Evolutionary conservation across 805 yeast species (phyloP), one percentile per base, ranked within the genome.

Genomic region (Zygoascus flipseniorum): DNA sequence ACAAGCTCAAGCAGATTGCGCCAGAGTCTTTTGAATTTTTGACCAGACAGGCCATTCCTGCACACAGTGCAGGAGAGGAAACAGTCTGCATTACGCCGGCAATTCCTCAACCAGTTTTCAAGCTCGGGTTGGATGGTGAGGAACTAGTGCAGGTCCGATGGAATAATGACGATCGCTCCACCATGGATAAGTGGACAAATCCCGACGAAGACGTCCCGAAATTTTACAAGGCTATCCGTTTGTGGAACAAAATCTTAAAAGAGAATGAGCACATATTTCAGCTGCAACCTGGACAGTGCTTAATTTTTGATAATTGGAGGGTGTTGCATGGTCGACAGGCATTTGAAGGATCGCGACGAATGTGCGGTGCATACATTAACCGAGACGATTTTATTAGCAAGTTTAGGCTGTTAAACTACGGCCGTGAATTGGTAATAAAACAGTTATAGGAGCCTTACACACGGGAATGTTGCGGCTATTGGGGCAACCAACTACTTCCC

Each of bases 61-160:
- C 86, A 20, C 89, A 83, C 62, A 78, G 84, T n/a, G 84, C 87
- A 6, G 89, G 89, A 23, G 88, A 83, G 61, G 82, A 76, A 45
- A 72, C 69, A 60, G 83, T 76, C 13, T 76, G 84, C 59, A 79
- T 82, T 48, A 82, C 77, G 60, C 83, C 86, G 2, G 77, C 75
- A 46, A 63, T 70, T 19, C 72, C 81, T 2, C 78, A 75, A 60
- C 86, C 87, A 5, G 73, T 83, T 2, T 76, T 84, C 65, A 60
- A 59, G 8, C 79, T 78, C 58, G 63, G 65, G 8, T 53, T 55
- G 11, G 60, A 73, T 2, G 83, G 82, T 1, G 16, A 35, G 16
- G 71, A 80, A 31, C 70, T 83, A 57, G 65, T 78, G 31, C 88
- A 83, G 65, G 77, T 82, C 13, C 73, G 88, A 23, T 83, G 88